These are phyloP conservation scores for Neurospora sp. DNA, from an alignment of 495 filamentous ascomycete species.

Conservation along the genomic window DNA sequence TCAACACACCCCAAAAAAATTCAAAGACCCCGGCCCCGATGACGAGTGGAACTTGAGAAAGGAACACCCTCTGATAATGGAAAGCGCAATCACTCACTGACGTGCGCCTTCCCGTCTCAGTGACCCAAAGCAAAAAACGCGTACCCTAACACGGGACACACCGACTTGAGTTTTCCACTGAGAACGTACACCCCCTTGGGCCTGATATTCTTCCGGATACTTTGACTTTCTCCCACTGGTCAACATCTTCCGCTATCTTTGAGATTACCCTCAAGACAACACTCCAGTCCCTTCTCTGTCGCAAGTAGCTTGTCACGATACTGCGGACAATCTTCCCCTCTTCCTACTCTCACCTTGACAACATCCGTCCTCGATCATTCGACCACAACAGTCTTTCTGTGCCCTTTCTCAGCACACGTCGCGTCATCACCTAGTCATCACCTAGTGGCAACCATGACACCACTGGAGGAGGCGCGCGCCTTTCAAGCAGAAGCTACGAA, in stretches of 20 bases:
- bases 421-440: too few species aligned
- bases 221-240: neutral
- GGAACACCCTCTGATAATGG: neutral
- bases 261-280: neutral
- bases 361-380: neutral
- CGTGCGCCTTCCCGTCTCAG: neutral
- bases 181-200: neutral
- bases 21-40: neutral
- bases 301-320: neutral
- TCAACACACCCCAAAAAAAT: neutral
- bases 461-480: neutral
- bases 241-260: neutral
- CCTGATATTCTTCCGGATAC: neutral
- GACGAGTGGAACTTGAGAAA: neutral
- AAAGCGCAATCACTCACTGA: neutral
- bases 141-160: neutral
- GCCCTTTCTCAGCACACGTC: neutral
- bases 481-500: neutral
- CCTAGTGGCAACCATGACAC: neutral
- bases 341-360: neutral
- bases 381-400: neutral
- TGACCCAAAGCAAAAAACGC: neutral
- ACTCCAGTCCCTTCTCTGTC: neutral
- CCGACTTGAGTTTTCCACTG: neutral
- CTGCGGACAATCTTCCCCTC: neutral